Base-by-base conservation (phyloP, 257 asterid genomes). In the Anisodus acutangulus region DNA sequence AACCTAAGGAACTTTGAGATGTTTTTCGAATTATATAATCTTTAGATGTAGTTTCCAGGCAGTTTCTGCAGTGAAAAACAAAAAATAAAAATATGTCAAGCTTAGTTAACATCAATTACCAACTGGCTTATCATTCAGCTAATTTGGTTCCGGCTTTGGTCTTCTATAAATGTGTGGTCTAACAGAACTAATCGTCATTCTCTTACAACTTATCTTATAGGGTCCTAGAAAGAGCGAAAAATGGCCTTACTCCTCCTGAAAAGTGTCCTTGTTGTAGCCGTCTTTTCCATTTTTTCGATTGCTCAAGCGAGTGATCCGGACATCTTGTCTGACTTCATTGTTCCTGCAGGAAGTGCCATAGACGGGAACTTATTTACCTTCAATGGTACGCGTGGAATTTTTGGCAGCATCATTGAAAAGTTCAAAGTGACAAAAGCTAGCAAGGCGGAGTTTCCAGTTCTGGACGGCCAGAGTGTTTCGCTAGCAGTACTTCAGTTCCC, bases 311-410 rank as follows among this genome's bases (percentile, higher is more conserved):
- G 22, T 68, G 76, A 68, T 37, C 51, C 13, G 0, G 51, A 15
- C 15, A 68, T 37, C 76, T 68, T 37, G 6, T 68, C 76, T 15
- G 76, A 68, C 51, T 68, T 13, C 76, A 68, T 68, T 68, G 76
- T 68, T 68, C 76, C 22, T 68, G 22, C 2, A 37, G 76, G 51
- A 68, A 68, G 76, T 6, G 6, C 76, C 22, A 37, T 37, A 37
- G 51, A 37, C 37, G 51, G 51, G 51, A 68, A 68, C 51, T 68
- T 68, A 37, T 68, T 68, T 68, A 37, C 76, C 76, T 68, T 68
- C 76, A 68, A 37, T 13, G 76, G 76, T 1, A 68, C 51, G 0
- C 76, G 22, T 68, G 76, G 5, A 5, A 68, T 37, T 13, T 68
- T 37, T 37, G 76, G 51, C 76, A 68, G 22, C 17, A 4, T 68